Base-by-base conservation (phyloP, 75 land plant species). In the Pinus albicaulis region DNA sequence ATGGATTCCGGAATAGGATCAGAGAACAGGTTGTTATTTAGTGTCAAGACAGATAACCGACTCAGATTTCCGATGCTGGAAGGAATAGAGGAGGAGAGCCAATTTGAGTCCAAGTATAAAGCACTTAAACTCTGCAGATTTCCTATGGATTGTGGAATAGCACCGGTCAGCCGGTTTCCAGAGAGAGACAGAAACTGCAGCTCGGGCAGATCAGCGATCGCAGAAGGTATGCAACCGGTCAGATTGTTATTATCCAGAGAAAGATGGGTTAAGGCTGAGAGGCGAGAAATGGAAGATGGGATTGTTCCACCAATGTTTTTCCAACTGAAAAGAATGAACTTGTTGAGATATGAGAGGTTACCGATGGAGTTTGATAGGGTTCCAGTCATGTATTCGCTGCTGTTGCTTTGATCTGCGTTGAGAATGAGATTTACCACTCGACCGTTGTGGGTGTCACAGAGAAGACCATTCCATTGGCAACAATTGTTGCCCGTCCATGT, bases 321-420 rank as follows among this genome's bases (percentile, higher is more conserved):
- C 65, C 61, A 59, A 13, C 69, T 16, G 13, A 23, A 28, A 34
- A 76, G 38, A 28, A 62, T 36, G 22, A 75, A 34, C n/a, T 55
- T 36, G 38, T 75, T 38, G 65, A 75, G 76, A 16, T 31, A 75
- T n/a, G 76, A 75, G 15, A 75, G 76, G n/a, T 36, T 75, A 26
- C 76, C 76, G 2, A 75, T 24, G 64, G 76, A 75, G 2, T 55
- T 10, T 14, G 76, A 75, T 7, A 75, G 26, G 20, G 76, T 56
- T 22, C 76, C 76, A 8, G 25, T 75, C 60, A 57, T 57, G 44
- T 16, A 24, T 14, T 12, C 74, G 13, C n/a, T 28, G 65, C 15
- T 6, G 73, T 58, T 68, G 41, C 25, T n/a, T 22, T 72, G 23
- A 14, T 62, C 76, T 23, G 76, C 76, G 20, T 75, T 73, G 73